Evolutionary conservation across 768 basidiomycete species (phyloP).

Genomic region (Panellus pusillus): DNA sequence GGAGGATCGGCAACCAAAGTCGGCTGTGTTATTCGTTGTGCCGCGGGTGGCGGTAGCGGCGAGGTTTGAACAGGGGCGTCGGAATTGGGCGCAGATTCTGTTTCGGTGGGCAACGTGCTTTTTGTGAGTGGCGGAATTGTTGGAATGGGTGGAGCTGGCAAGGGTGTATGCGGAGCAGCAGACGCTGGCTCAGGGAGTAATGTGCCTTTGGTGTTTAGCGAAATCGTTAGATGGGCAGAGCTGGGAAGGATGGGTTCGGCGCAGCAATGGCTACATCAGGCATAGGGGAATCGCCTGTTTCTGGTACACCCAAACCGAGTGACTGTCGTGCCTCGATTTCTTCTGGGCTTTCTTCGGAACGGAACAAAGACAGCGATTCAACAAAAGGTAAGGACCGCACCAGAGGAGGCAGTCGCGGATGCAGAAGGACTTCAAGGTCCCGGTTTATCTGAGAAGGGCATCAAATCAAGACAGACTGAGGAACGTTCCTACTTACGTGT

Average conservation of each 20-base stretch:
- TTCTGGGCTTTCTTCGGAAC: slow-evolving; percentile 62
- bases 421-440: slow-evolving; percentile 63
- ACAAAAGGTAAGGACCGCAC: slow-evolving; percentile 65
- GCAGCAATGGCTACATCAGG: slow-evolving; percentile 16
- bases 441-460: slow-evolving; percentile 25
- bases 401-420: slow-evolving; percentile 78
- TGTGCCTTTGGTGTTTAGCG: not conserved
- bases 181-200: no score
- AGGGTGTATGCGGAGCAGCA: no score
- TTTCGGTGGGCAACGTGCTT: no score
- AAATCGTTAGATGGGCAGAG: not conserved
- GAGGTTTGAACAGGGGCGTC: not conserved
- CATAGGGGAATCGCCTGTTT: not conserved
- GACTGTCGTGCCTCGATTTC: slow-evolving; percentile 49
- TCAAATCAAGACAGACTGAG: not conserved
- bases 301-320: slow-evolving; percentile 34
- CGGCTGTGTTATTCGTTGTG: not conserved
- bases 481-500: slow-evolving; percentile 2
- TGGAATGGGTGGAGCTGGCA: no score
- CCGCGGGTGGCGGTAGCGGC: not conserved
- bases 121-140: no score
- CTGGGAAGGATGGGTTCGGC: not conserved
- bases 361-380: slow-evolving; percentile 61
- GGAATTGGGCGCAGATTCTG: no score
- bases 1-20: no score